Evolutionary conservation across 805 yeast genomes (phyloP).

Genomic region (Tetrapisispora namnaoensis): DNA sequence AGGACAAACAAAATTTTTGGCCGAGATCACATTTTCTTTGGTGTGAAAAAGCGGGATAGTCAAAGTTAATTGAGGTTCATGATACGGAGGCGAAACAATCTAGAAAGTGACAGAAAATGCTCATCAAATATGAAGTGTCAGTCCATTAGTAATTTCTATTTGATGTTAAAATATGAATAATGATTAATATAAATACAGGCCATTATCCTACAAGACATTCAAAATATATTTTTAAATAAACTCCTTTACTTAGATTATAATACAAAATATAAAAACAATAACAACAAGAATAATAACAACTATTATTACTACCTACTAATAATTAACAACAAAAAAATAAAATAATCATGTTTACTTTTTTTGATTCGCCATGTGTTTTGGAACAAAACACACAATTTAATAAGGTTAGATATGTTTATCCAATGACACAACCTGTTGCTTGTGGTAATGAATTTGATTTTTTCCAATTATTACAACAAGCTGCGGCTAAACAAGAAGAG

Average conservation of each 20-base stretch:
- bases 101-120: slow-evolving; percentile 1
- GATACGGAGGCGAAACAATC: background rate
- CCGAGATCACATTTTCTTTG: background rate
- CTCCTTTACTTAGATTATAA: background rate
- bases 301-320: background rate
- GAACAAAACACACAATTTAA: slow-evolving; percentile 1
- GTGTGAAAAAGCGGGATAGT: too few relatives aligned
- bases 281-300: background rate
- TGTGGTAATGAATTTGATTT: background rate
- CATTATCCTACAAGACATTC: background rate
- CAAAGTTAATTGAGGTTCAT: too few relatives aligned
- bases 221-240: background rate
- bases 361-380: slow-evolving; percentile 20
- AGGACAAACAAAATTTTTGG: background rate
- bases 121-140: background rate
- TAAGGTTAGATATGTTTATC: background rate
- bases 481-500: background rate
- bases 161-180: background rate
- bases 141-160: background rate
- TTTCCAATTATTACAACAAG: slow-evolving; percentile 3
- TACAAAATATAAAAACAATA: too few relatives aligned
- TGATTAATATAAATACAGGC: background rate
- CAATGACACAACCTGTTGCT: slow-evolving; percentile 11
- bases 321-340: background rate
- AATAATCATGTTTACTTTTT: slow-evolving; percentile 12